phyloP scores from a whole-genome alignment of 1,284 basidiomycete species.

The Microstroma glucosiphilum region DNA sequence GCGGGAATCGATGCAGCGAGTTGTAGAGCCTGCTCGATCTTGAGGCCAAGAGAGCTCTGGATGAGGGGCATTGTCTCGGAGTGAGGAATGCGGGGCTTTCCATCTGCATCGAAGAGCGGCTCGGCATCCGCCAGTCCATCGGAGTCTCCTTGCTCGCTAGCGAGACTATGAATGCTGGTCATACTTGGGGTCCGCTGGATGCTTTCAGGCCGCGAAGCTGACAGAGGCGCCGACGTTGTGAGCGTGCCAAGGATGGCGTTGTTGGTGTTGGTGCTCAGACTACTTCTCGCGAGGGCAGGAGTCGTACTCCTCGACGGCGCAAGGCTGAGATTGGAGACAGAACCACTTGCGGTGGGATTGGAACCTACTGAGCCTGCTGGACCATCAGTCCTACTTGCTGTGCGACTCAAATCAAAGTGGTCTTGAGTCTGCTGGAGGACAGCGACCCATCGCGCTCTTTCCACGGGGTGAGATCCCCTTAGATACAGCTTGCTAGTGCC shows the following conservation, averaged over 20 bases:
- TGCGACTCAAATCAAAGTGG: constrained; percentile 32
- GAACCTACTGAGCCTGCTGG: background rate
- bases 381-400: constrained; percentile 25
- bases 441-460: constrained; percentile 46
- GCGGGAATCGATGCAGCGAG: constrained; percentile 54
- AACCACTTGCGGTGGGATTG: background rate
- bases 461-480: constrained; percentile 64
- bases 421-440: constrained; percentile 43
- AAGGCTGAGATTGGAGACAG: constrained; percentile 1
- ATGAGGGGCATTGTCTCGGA: constrained; percentile 25
- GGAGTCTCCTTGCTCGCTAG: constrained; percentile 24
- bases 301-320: background rate
- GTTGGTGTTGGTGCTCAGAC: constrained; percentile 1
- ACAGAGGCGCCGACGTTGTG: constrained; percentile 1
- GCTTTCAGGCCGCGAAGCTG: background rate
- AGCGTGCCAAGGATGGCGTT: background rate
- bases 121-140: constrained; percentile 12
- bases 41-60: constrained; percentile 29
- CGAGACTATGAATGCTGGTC: constrained; percentile 15
- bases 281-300: background rate
- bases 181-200: constrained; percentile 25
- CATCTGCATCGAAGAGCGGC: background rate
- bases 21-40: constrained; percentile 70
- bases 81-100: constrained; percentile 19
- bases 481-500: constrained; percentile 75